Evolutionary conservation across 768 basidiomycete genomes (phyloP).

Genomic region (Sporobolomyces pararoseus): DNA sequence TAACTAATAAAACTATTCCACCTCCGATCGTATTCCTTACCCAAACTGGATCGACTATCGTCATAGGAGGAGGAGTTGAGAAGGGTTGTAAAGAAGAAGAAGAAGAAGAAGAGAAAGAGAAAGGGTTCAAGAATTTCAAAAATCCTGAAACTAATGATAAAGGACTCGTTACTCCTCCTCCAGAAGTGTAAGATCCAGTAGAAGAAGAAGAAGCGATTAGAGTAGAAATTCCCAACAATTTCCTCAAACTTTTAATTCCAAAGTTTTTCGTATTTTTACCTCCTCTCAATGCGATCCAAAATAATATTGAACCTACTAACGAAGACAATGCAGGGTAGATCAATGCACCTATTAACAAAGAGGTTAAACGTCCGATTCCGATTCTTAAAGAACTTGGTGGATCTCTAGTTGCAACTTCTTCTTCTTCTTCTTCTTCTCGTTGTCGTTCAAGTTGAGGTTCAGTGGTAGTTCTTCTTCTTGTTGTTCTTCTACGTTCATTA

Average conservation of each 20-base stretch:
- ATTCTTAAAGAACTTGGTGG: slow-evolving; percentile 20
- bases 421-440: background rate
- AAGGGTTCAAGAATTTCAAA: background rate
- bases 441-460: background rate
- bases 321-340: slow-evolving; percentile 40
- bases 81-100: background rate
- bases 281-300: slow-evolving; percentile 31
- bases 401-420: background rate
- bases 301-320: slow-evolving; percentile 32
- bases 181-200: background rate
- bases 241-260: background rate
- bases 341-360: slow-evolving; percentile 41
- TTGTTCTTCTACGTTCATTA: background rate
- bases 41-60: slow-evolving; percentile 45
- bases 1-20: slow-evolving; percentile 36
- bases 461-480: background rate
- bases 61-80: background rate
- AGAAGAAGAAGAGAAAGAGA: background rate
- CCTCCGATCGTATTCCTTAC: slow-evolving; percentile 45
- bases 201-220: background rate
- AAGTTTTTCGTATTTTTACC: background rate
- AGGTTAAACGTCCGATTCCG: slow-evolving; percentile 33
- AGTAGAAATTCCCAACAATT: slow-evolving; percentile 31
- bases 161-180: background rate
- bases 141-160: background rate